A percentile compares a stretch with the other conserved stretches of the same genome.
Conservation (phyloP, 2,329 filamentous ascomycete species). For the Alternaria burnsii region DNA sequence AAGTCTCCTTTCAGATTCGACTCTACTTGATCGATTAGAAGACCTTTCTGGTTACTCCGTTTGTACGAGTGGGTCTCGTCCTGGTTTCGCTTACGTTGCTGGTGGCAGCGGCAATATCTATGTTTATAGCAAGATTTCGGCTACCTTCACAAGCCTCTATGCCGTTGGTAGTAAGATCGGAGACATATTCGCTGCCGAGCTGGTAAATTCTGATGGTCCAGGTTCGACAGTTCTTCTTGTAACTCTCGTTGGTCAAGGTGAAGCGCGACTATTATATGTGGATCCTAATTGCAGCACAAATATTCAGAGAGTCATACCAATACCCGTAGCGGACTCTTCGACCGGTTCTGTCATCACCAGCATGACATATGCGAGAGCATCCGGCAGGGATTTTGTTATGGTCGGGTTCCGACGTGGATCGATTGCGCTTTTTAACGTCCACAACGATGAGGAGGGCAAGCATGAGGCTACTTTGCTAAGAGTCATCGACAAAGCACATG, state of each 20-base stretch:
- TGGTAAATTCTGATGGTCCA: neutral
- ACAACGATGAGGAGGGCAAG: neutral
- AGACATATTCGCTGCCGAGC: slow-evolving; percentile 45
- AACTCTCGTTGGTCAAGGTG: slow-evolving; percentile 48
- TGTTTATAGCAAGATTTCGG: slow-evolving; percentile 38
- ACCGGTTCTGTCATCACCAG: slow-evolving; percentile 62
- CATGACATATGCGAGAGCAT: slow-evolving; percentile 48
- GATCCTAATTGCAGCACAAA: slow-evolving; percentile 7
- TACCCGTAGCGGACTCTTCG: slow-evolving; percentile 42
- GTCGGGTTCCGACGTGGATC: slow-evolving; percentile 66
- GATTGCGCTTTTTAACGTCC: slow-evolving; percentile 58
- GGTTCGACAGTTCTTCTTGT: slow-evolving; percentile 46
- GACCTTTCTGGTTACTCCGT: slow-evolving; percentile 61
- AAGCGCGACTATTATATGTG: slow-evolving; percentile 44
- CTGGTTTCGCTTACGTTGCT: slow-evolving; percentile 56
- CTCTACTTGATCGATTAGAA: slow-evolving; percentile 42
- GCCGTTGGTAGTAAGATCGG: slow-evolving; percentile 51
- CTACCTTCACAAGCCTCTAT: slow-evolving; percentile 35
- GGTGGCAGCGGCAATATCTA: slow-evolving; percentile 57
- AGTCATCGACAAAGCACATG: slow-evolving; percentile 52
- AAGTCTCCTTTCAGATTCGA: slow-evolving; percentile 27
- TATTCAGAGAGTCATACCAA: slow-evolving; percentile 9
- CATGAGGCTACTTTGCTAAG: slow-evolving; percentile 18
- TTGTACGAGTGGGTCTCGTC: slow-evolving; percentile 48
- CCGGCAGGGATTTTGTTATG: slow-evolving; percentile 48